Conservation (phyloP, 352 stramenopile genomes). For the Pythium sukuiense region DNA sequence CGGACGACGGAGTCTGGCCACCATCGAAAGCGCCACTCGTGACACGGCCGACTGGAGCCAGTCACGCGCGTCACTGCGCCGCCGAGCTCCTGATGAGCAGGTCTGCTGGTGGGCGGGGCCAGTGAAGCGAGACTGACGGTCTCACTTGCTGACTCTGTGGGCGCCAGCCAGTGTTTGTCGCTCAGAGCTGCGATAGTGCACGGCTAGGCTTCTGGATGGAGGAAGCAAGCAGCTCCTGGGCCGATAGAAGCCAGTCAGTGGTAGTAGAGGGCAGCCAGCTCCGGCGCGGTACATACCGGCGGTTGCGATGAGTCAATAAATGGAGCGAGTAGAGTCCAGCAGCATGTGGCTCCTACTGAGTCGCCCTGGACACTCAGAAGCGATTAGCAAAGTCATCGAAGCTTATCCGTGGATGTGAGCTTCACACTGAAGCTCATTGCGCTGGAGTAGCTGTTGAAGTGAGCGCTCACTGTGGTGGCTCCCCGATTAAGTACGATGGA, state of each 20-base stretch:
- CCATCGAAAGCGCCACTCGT: background rate
- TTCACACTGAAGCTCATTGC: no score
- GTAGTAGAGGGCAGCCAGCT: background rate
- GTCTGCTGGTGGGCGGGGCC: background rate
- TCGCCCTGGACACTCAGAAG: no score
- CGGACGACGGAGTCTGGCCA: constrained; percentile 3
- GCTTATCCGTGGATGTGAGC: no score
- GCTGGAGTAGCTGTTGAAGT: no score
- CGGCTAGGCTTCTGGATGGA: background rate
- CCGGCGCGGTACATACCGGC: background rate
- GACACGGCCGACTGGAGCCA: background rate
- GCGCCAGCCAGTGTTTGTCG: background rate
- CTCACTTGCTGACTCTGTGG: no score
- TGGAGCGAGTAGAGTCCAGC: background rate
- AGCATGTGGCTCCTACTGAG: background rate
- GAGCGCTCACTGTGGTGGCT: no score
- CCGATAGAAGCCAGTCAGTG: background rate
- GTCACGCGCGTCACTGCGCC: background rate
- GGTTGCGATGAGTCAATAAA: background rate
- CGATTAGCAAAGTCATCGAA: no score
- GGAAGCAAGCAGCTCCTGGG: background rate
- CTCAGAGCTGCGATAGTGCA: background rate
- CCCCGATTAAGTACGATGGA: no score
- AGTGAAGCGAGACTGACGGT: no score
- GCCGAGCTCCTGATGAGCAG: background rate